Conservation (phyloP, 495 filamentous ascomycete genomes). For the Aspergillus incahuasiensis region DNA sequence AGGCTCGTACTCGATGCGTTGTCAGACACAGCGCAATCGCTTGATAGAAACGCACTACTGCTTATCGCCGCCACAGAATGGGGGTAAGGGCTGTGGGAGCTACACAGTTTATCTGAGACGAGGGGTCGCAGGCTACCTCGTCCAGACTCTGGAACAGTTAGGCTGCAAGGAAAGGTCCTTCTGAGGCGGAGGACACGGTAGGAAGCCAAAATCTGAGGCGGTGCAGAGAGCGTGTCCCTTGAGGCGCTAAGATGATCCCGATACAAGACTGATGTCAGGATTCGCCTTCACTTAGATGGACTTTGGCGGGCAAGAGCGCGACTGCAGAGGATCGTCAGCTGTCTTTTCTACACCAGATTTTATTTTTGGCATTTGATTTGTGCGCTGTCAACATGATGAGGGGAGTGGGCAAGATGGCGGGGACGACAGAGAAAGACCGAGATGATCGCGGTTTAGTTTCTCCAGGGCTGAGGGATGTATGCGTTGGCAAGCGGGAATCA, state of each 20-base stretch:
- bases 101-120: conserved; percentile 30
- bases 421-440: conserved; percentile 14
- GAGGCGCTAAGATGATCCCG: conserved; percentile 22
- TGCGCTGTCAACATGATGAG: conserved; percentile 29
- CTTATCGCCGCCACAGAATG: conserved; percentile 17
- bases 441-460: conserved; percentile 30
- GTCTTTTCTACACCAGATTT: conserved; percentile 14
- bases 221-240: conserved; percentile 22
- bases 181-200: conserved; percentile 14
- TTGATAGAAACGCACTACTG: conserved; percentile 27
- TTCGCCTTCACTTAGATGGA: conserved; percentile 13
- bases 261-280: conserved; percentile 24
- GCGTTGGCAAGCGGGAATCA: conserved; percentile 44
- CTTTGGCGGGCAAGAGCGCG: conserved; percentile 11
- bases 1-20: conserved; percentile 43
- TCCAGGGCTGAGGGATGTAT: conserved; percentile 39
- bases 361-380: conserved; percentile 17
- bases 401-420: conserved; percentile 19
- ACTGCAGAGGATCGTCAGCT: conserved; percentile 31
- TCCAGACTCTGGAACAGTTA: conserved; percentile 14
- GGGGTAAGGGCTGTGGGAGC: conserved; percentile 17
- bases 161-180: conserved; percentile 25
- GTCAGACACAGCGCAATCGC: conserved; percentile 32
- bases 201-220: conserved; percentile 24
- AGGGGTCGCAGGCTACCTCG: conserved; percentile 27